phyloP scores from a whole-genome alignment of 148 eudicot genomes.

The Chenopodium berlandieri region DNA sequence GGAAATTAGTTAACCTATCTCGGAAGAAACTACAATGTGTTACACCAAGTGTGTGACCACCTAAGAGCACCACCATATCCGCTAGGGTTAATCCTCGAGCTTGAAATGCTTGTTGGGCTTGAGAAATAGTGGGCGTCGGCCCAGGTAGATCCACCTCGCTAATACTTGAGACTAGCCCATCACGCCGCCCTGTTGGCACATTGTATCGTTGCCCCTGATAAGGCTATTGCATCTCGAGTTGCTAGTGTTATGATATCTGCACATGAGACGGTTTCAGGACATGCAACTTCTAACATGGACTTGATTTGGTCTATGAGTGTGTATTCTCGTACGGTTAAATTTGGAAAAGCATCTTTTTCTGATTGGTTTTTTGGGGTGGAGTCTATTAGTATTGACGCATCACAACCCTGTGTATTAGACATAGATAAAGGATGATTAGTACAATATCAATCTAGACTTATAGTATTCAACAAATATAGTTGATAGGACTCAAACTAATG shows the following conservation, averaged over 20 bases:
- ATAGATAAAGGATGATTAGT: too few relatives aligned
- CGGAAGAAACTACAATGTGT: constrained; percentile 24
- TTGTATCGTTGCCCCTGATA: constrained; percentile 8
- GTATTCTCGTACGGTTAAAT: too few relatives aligned
- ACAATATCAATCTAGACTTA: too few relatives aligned
- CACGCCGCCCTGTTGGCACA: constrained; percentile 9
- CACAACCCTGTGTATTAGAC: constrained; percentile 38
- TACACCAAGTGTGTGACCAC: constrained; percentile 20
- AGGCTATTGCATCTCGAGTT: constrained; percentile 33
- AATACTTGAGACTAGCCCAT: constrained; percentile 2
- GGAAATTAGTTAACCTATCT: constrained; percentile 15
- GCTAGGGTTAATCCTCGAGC: constrained; percentile 1
- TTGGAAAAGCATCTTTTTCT: constrained; percentile 20
- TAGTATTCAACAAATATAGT: too few relatives aligned
- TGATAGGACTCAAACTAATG: too few relatives aligned
- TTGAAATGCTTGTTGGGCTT: constrained; percentile 3
- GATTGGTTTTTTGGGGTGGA: constrained; percentile 33
- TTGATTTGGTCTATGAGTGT: constrained; percentile 24
- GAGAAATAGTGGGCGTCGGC: neutral
- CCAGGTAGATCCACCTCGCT: constrained; percentile 9
- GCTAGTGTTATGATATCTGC: constrained; percentile 41
- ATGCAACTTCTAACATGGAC: constrained; percentile 32
- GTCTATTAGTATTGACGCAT: constrained; percentile 45
- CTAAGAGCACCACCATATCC: constrained; percentile 17
- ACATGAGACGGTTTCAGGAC: constrained; percentile 41